Conservation (phyloP, 805 yeast genomes). For the Saccharomyces eubayanus region DNA sequence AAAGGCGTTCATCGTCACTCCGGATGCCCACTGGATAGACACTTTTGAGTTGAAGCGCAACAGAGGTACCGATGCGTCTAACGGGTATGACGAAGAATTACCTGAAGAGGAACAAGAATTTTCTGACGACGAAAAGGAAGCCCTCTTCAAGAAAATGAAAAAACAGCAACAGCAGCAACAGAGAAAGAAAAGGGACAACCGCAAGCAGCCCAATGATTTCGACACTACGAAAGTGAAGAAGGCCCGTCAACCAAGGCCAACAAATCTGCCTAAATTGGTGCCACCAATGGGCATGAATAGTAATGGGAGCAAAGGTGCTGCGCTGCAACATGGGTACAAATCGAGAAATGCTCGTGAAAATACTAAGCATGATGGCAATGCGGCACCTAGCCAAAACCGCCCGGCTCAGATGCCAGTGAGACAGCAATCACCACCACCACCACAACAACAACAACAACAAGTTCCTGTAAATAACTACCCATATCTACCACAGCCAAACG, state of each 20-base stretch:
- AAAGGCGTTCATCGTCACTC: constrained; percentile 67
- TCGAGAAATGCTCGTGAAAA: constrained; percentile 12
- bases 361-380: neutral
- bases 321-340: constrained; percentile 8
- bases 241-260: constrained; percentile 1
- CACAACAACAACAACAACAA: constrained; percentile 1
- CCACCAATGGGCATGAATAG: constrained; percentile 10
- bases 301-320: neutral
- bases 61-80: constrained; percentile 92
- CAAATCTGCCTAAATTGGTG: constrained; percentile 8
- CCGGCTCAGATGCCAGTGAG: constrained; percentile 1
- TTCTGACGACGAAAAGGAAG: constrained; percentile 89
- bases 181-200: constrained; percentile 30
- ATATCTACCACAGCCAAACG: constrained; percentile 5
- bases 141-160: constrained; percentile 53
- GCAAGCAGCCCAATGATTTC: constrained; percentile 7
- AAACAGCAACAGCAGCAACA: constrained; percentile 55
- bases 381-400: neutral
- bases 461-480: neutral
- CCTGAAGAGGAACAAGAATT: constrained; percentile 91
- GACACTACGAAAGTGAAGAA: constrained; percentile 3
- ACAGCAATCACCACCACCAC: neutral
- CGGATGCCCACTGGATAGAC: constrained; percentile 67
- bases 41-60: constrained; percentile 61
- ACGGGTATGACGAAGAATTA: constrained; percentile 88